Conservation (phyloP, 1,139 yeast genomes). For the Eremothecium sinecaudum region DNA sequence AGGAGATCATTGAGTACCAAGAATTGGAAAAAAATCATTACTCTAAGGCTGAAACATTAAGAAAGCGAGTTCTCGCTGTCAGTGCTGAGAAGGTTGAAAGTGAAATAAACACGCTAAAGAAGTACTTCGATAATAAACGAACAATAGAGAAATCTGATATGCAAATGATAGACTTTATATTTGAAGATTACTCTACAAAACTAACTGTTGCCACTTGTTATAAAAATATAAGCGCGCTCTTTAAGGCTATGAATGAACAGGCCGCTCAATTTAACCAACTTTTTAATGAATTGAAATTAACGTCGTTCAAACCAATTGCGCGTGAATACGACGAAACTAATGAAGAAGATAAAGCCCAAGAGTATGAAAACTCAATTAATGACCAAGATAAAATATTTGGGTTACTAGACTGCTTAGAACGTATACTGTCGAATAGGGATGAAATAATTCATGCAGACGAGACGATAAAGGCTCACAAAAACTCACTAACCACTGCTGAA, state of each 20-base stretch:
- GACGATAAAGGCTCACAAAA: conserved; percentile 14
- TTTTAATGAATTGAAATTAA: conserved; percentile 38
- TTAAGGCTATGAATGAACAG: conserved; percentile 43
- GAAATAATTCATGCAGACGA: conserved; percentile 35
- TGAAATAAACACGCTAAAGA: conserved; percentile 19
- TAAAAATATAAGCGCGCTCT: conserved; percentile 12
- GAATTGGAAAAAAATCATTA: conserved; percentile 42
- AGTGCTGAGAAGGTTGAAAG: conserved; percentile 21
- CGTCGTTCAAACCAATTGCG: conserved; percentile 41
- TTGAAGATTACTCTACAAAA: conserved; percentile 18
- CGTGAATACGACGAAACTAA: conserved; percentile 35
- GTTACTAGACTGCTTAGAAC: conserved; percentile 53
- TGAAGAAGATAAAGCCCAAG: conserved; percentile 51
- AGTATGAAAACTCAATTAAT: conserved; percentile 61
- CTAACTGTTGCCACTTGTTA: conserved; percentile 17
- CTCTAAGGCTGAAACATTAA: conserved; percentile 51
- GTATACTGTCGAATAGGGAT: conserved; percentile 49
- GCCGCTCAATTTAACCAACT: conserved; percentile 47
- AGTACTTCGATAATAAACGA: conserved; percentile 5
- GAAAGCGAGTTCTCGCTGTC: conserved; percentile 36
- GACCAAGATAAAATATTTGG: conserved; percentile 65
- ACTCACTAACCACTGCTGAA: conserved; percentile 5
- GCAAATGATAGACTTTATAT: conserved; percentile 12
- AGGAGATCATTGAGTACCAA: conserved; percentile 24
- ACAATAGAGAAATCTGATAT: conserved; percentile 6